Base-by-base conservation (phyloP, 75 land plant species). In the Ceratopteris richardii region DNA sequence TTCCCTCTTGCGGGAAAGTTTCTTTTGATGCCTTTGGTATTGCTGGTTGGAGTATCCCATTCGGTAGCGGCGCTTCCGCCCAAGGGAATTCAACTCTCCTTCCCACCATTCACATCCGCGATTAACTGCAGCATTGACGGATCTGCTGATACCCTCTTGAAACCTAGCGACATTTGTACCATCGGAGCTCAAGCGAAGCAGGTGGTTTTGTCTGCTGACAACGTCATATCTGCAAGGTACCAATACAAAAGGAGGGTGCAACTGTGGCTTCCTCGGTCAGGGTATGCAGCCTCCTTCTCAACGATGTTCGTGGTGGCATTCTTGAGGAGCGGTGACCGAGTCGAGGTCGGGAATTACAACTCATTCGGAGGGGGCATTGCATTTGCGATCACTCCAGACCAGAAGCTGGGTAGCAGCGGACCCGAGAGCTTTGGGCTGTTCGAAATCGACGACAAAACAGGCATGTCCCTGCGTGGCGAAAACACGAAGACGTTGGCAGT, bases 161-260 rank as follows among this genome's bases (percentile, higher is more conserved):
- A 14, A 5, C 51, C 51, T 11, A 10, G 21, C 51, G 9, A 10
- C 19, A 48, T 48, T 21, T 48, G 51, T 21, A 9, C 14, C 21
- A 21, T 19, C 21, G 9, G 9, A 9, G 9, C 42, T 9, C 9
- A 14, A 19, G 51, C 19, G 18, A 21, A 48, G 51, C 4, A 6
- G 51, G 51, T 48, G 51, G 4, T 24, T 29, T 55, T 55, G 9
- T 55, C 57, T 25, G 29, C 12, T n/a, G 57, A 6, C 60, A 39
- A 22, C 24, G 36, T 26, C 2, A 36, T 52, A 29, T 20, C 58
- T 7, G 62, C 21, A 36, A 28, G 65, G 6, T 63, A 63, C 61
- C 57, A 48, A 22, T 63, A 63, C 61, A 52, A 2, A 59, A 63
- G 14, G 24, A 18, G 24, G 53, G 65, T 63, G 29, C 65, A 51